A percentile compares a stretch with the other conserved stretches of the same genome.
Conservation (phyloP, 2,329 filamentous ascomycete species). For the Penicillium palitans region DNA sequence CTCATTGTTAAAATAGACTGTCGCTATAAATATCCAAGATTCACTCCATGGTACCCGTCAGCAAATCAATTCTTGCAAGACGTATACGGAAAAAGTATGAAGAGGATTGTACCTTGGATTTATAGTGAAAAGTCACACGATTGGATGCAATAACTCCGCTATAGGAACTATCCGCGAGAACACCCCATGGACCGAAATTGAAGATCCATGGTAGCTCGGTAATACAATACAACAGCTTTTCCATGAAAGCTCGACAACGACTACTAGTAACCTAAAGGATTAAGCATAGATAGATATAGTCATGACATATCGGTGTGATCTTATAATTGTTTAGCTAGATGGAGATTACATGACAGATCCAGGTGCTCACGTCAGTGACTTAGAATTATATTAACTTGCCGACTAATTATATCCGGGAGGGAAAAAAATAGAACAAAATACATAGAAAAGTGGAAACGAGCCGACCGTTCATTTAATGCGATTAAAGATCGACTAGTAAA, state of each 20-base stretch:
- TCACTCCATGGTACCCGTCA: neutral
- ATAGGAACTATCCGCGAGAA: neutral
- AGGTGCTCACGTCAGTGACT: neutral
- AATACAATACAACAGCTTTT: neutral
- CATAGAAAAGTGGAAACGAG: neutral
- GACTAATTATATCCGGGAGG: neutral
- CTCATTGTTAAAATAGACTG: too few relatives aligned
- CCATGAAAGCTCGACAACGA: neutral
- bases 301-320: too few relatives aligned
- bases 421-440: neutral
- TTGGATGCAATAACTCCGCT: slow-evolving; percentile 9
- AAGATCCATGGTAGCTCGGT: neutral
- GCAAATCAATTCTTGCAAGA: neutral
- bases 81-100: neutral
- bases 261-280: neutral
- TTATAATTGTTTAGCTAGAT: neutral
- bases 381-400: neutral
- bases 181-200: neutral
- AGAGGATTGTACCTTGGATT: neutral
- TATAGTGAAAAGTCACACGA: neutral
- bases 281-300: neutral
- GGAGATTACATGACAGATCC: neutral
- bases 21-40: neutral
- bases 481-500: neutral
- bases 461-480: neutral